Percentiles rank a stretch among this genome's conserved stretches.
Evolutionary conservation across 768 basidiomycete species (phyloP).

Genomic region (Lanmaoa pseudosensibilis): DNA sequence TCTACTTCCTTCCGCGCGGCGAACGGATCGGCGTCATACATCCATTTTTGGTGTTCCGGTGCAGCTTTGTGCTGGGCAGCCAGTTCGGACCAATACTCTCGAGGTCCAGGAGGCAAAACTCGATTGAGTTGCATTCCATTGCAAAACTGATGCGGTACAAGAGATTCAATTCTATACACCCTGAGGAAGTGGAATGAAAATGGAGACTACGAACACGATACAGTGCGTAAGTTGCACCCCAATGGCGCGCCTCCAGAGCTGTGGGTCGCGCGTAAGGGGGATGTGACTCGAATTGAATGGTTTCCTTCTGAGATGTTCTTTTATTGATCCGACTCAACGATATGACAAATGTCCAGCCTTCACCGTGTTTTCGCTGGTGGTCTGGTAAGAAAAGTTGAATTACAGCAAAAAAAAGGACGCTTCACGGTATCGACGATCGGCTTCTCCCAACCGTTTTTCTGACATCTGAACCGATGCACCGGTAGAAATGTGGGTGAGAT

Average conservation of each 20-base stretch:
- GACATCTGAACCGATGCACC: constrained; percentile 54
- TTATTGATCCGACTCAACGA: constrained; percentile 66
- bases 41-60: constrained; percentile 76
- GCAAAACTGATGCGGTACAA: constrained; percentile 54
- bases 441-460: constrained; percentile 88
- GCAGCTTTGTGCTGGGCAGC: constrained; percentile 65
- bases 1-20: constrained; percentile 66
- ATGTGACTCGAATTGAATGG: constrained; percentile 70
- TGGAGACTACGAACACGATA: constrained; percentile 67
- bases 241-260: constrained; percentile 84
- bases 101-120: constrained; percentile 78
- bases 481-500: not conserved
- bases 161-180: constrained; percentile 7
- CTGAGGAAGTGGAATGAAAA: not conserved
- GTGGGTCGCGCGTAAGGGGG: constrained; percentile 66
- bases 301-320: constrained; percentile 68
- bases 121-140: constrained; percentile 72
- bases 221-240: constrained; percentile 85
- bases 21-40: constrained; percentile 88
- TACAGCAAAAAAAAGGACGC: not conserved
- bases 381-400: constrained; percentile 8
- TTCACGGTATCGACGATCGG: constrained; percentile 75
- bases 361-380: constrained; percentile 44
- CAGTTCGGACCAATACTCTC: constrained; percentile 85
- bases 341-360: constrained; percentile 65